These are phyloP conservation scores for Apodospora peruviana DNA, from an alignment of 495 filamentous ascomycete species.

Conservation along the genomic window DNA sequence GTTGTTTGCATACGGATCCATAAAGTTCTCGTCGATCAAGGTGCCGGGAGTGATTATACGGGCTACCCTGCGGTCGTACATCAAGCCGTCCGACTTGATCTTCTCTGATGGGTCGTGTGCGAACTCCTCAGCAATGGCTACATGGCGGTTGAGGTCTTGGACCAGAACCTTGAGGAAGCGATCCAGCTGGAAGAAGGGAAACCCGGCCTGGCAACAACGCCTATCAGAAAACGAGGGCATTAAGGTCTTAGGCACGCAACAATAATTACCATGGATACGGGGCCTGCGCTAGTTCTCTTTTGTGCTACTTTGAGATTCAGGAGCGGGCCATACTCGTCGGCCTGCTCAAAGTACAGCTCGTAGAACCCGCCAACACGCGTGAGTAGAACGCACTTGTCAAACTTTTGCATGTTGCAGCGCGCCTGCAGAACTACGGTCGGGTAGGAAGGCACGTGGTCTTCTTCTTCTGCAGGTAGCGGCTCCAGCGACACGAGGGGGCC, in stretches of 20 bases:
- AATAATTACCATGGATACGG: slow-evolving; percentile 67
- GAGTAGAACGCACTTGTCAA: slow-evolving; percentile 80
- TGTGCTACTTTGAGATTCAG: slow-evolving; percentile 84
- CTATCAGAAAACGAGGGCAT: slow-evolving; percentile 22
- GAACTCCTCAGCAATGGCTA: slow-evolving; percentile 93
- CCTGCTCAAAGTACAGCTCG: slow-evolving; percentile 94
- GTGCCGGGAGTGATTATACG: slow-evolving; percentile 92
- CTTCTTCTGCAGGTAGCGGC: slow-evolving; percentile 9
- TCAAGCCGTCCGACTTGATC: slow-evolving; percentile 64
- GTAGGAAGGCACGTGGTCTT: slow-evolving; percentile 57
- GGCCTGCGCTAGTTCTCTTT: slow-evolving; percentile 67
- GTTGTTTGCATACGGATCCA: slow-evolving; percentile 88
- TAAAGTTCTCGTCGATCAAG: slow-evolving; percentile 93
- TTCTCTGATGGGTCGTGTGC: slow-evolving; percentile 60
- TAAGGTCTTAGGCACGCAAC: background rate
- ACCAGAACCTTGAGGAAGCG: slow-evolving; percentile 89
- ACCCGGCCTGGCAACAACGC: slow-evolving; percentile 60
- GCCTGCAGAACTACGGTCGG: slow-evolving; percentile 87
- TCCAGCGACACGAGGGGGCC: slow-evolving; percentile 35
- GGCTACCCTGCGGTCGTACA: slow-evolving; percentile 78
- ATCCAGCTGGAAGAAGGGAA: slow-evolving; percentile 88
- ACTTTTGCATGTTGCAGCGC: slow-evolving; percentile 83
- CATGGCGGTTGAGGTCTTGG: slow-evolving; percentile 80
- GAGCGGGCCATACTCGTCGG: slow-evolving; percentile 77
- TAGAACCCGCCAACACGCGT: slow-evolving; percentile 94